Evolutionary conservation across 2,329 filamentous ascomycete genomes (phyloP).

Genomic region (Corynespora cassiicola): DNA sequence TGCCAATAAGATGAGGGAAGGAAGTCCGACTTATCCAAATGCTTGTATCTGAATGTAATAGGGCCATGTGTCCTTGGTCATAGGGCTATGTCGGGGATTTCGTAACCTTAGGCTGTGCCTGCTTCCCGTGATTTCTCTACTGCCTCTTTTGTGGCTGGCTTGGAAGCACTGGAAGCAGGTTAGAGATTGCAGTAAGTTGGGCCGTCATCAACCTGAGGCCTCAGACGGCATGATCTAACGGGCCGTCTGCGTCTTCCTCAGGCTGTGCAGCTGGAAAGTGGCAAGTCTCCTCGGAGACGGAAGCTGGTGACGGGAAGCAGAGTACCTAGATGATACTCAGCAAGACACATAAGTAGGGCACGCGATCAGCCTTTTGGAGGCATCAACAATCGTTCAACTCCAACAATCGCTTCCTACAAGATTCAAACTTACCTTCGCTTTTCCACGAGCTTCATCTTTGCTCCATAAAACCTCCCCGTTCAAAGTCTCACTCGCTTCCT

Average conservation of each 20-base stretch:
- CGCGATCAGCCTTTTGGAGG: constrained; percentile 6
- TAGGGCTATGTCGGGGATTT: constrained; percentile 18
- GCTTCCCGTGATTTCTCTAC: too few relatives aligned
- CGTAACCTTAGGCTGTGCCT: constrained; percentile 28
- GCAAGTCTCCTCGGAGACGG: constrained; percentile 5
- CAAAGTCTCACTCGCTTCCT: constrained; percentile 17
- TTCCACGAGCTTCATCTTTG: neutral
- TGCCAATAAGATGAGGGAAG: too few relatives aligned
- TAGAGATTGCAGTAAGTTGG: constrained; percentile 4
- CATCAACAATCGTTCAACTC: constrained; percentile 9
- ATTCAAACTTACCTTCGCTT: neutral
- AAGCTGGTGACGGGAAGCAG: too few relatives aligned
- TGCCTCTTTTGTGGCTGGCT: too few relatives aligned
- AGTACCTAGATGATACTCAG: too few relatives aligned
- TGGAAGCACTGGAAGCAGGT: too few relatives aligned
- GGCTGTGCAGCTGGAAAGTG: constrained; percentile 16
- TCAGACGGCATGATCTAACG: constrained; percentile 13
- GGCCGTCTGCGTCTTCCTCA: constrained; percentile 5
- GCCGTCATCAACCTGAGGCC: constrained; percentile 15
- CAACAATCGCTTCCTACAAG: neutral
- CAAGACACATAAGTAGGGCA: neutral
- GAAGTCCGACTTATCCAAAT: too few relatives aligned
- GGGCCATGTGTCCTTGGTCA: constrained; percentile 9
- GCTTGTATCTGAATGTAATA: constrained; percentile 9
- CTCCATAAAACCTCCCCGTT: too few relatives aligned